A percentile compares a stretch with the other conserved stretches of the same genome.
These are phyloP conservation scores for Wickerhamomyces queroliae DNA, from an alignment of 805 yeast genomes.

Conservation along the genomic window DNA sequence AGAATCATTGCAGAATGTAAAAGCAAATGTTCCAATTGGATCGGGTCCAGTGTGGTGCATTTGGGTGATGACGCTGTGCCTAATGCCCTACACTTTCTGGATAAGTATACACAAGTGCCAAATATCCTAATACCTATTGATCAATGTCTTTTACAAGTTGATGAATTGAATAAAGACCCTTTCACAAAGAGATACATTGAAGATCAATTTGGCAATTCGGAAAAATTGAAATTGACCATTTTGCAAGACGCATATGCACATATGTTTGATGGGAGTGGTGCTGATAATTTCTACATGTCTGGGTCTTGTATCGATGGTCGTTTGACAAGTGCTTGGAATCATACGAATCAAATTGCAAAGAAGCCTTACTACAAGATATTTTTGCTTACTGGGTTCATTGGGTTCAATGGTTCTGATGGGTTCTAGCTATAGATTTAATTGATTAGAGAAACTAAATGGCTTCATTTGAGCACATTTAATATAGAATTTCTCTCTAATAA, in stretches of 20 bases:
- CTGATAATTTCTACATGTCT: conserved; percentile 77
- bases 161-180: conserved; percentile 44
- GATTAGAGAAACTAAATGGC: too few relatives aligned
- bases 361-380: conserved; percentile 60
- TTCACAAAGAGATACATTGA: conserved; percentile 43
- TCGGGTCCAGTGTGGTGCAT: conserved; percentile 77
- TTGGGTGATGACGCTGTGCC: conserved; percentile 83
- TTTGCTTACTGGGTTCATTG: conserved; percentile 63
- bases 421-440: conserved; percentile 28
- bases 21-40: conserved; percentile 58
- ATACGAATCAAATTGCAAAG: conserved; percentile 65
- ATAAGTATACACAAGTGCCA: conserved; percentile 78
- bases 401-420: conserved; percentile 71
- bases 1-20: conserved; percentile 63
- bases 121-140: conserved; percentile 71
- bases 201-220: conserved; percentile 51
- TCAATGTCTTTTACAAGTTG: conserved; percentile 48
- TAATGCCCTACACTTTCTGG: conserved; percentile 72
- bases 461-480: too few relatives aligned
- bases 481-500: too few relatives aligned
- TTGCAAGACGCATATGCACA: conserved; percentile 36
- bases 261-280: conserved; percentile 74
- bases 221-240: conserved; percentile 42
- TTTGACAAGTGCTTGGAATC: conserved; percentile 77
- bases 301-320: conserved; percentile 85